Conservation (phyloP, 805 yeast genomes). For the Metschnikowia peoriensis region DNA sequence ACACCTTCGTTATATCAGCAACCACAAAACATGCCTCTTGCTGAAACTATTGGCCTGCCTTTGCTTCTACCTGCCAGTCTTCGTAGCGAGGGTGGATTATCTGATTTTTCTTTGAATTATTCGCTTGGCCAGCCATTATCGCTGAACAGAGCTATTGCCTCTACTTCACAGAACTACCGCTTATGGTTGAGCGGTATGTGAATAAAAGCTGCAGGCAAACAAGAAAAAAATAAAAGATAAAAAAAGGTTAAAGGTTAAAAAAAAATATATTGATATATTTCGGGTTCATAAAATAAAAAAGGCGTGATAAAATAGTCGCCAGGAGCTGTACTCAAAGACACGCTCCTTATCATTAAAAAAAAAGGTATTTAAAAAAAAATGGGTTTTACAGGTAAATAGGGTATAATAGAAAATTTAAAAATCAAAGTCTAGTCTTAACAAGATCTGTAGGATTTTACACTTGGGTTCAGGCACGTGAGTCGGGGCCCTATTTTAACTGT, state of each 20-base stretch:
- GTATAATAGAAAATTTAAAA: not conserved
- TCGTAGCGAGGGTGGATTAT: conserved; percentile 21
- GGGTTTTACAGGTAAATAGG: conserved; percentile 5
- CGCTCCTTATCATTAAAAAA: conserved; percentile 1
- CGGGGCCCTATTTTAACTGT: too few relatives aligned
- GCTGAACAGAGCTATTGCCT: conserved; percentile 17
- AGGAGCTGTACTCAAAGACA: too few relatives aligned
- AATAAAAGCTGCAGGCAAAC: not conserved
- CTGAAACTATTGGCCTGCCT: conserved; percentile 22
- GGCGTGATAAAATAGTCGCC: too few relatives aligned
- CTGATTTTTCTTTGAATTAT: conserved; percentile 36
- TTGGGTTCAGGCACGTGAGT: too few relatives aligned
- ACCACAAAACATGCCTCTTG: conserved; percentile 12
- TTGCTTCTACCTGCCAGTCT: conserved; percentile 22
- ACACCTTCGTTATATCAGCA: conserved; percentile 35
- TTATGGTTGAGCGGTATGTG: conserved; percentile 36
- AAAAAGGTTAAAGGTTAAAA: not conserved
- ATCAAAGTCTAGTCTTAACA: not conserved
- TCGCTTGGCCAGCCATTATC: conserved; percentile 22
- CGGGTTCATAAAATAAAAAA: not conserved
- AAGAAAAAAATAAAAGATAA: not conserved
- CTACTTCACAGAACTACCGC: conserved; percentile 39
- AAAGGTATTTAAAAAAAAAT: conserved; percentile 3
- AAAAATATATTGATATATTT: not conserved
- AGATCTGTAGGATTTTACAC: not conserved